Evolutionary conservation across 2,329 filamentous ascomycete genomes (phyloP).

Genomic region (Byssothecium circinans): DNA sequence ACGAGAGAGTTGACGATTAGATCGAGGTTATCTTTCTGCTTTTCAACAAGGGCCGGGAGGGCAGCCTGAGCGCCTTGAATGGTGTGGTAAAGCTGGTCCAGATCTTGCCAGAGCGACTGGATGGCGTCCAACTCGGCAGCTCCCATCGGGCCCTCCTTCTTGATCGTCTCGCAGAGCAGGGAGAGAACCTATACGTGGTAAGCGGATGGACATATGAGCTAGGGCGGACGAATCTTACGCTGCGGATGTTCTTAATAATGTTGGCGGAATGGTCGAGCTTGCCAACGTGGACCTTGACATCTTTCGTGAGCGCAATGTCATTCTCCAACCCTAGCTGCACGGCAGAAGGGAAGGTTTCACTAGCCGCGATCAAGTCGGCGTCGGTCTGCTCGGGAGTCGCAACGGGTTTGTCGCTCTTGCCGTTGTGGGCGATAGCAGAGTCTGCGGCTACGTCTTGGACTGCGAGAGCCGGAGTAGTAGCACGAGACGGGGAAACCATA

Average conservation of each 20-base stretch:
- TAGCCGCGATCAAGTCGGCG: no score
- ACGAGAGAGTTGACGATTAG: slow-evolving; percentile 26
- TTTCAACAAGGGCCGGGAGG: slow-evolving; percentile 29
- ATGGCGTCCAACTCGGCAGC: slow-evolving; percentile 11
- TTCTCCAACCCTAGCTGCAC: slow-evolving; percentile 29
- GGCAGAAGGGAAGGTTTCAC: no score
- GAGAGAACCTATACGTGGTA: slow-evolving; percentile 15
- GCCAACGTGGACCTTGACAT: slow-evolving; percentile 22
- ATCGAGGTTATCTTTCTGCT: slow-evolving; percentile 31
- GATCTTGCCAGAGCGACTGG: slow-evolving; percentile 28
- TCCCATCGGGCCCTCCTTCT: slow-evolving; percentile 10
- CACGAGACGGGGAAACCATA: not conserved
- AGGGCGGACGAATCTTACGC: not conserved
- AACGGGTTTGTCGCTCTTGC: not conserved
- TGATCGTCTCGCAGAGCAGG: slow-evolving; percentile 23
- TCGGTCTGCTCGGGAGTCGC: no score
- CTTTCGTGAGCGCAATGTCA: slow-evolving; percentile 19
- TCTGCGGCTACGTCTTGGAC: not conserved
- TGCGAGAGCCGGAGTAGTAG: not conserved
- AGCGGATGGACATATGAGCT: not conserved
- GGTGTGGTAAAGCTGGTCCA: slow-evolving; percentile 27
- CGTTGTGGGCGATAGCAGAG: not conserved
- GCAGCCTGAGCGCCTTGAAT: slow-evolving; percentile 20
- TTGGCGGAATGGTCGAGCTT: slow-evolving; percentile 22
- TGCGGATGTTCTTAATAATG: slow-evolving; percentile 20